Base-by-base conservation (phyloP, 2,329 filamentous ascomycete species). In the Ophiostoma ips region DNA sequence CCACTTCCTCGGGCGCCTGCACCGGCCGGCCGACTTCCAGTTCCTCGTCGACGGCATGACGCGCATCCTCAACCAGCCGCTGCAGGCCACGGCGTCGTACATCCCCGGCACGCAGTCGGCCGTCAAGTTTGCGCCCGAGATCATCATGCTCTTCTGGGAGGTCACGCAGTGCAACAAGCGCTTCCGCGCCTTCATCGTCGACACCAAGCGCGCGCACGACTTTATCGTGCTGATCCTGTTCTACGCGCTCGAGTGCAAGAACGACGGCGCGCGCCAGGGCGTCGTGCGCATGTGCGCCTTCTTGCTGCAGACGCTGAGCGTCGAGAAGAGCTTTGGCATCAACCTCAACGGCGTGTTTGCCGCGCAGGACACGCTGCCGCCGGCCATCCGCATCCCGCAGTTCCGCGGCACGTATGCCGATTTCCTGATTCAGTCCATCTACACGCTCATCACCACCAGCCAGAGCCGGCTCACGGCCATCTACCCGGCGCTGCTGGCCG, bases 281-380 rank as follows among this genome's bases (percentile, higher is more conserved):
- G 75, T 95, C 1, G 87, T 96, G 24, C 79, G 92, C 50, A 95
- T 96, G 88, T 95, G 92, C 65, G 83, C 94, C n/a, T 96, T 98
- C 63, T 75, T 96, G 40, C 69, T 98, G 37, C 92, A 98, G 66
- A 96, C 92, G 0, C 69, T 98, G 60, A 96, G 90, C 60, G 88
- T 94, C 2, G 92, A 96, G 66, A 77, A 83, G 50, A 88, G 84
- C 55, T 96, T 96, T 65, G 90, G 88, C 30, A 78, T 83, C 61
- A 90, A 87, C 58, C 72, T 98, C 47, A 96, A 95, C 66, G 89
- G 87, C 65, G 75, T 72, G 15, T 96, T 98, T 58, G 83, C 88
- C 55, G 84, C 81, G 1, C 90, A 95, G 63, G 88, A 95, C 49
- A 89, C 85, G 5, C 70, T 98, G 15, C 92, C 92, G 12, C 66